These are phyloP conservation scores for Ramalina peruviana DNA, from an alignment of 495 filamentous ascomycete genomes.

Conservation along the genomic window DNA sequence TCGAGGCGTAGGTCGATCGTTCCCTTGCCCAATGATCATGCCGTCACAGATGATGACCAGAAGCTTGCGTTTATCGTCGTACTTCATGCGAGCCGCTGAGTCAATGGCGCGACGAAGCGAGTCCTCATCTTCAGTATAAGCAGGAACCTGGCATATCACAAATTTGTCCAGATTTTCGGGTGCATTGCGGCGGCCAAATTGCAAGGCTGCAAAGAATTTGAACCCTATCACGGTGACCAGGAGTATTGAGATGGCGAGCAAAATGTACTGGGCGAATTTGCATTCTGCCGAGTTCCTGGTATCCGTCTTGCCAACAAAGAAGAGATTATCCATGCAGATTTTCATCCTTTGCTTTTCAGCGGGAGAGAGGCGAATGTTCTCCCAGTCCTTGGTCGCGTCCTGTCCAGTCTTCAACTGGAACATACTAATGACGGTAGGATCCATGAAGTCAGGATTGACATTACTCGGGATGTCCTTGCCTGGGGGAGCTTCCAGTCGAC, in stretches of 20 bases:
- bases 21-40: slow-evolving; percentile 99
- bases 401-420: slow-evolving; percentile 62
- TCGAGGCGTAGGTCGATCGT: slow-evolving; percentile 85
- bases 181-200: slow-evolving; percentile 80
- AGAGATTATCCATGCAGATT: slow-evolving; percentile 83
- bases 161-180: slow-evolving; percentile 98
- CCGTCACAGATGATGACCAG: slow-evolving; percentile 90
- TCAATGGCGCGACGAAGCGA: slow-evolving; percentile 93
- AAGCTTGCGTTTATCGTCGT: slow-evolving; percentile 97
- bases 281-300: slow-evolving; percentile 79
- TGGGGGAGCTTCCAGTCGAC: slow-evolving; percentile 38
- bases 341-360: slow-evolving; percentile 52
- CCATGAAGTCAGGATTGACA: slow-evolving; percentile 72
- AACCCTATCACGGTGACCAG: slow-evolving; percentile 72
- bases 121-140: slow-evolving; percentile 97
- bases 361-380: slow-evolving; percentile 43
- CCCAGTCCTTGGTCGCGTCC: slow-evolving; percentile 77
- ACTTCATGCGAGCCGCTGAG: slow-evolving; percentile 87
- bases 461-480: slow-evolving; percentile 34
- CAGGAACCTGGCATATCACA: slow-evolving; percentile 92
- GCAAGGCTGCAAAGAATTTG: slow-evolving; percentile 93
- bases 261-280: slow-evolving; percentile 78
- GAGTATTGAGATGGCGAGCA: slow-evolving; percentile 78
- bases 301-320: slow-evolving; percentile 86
- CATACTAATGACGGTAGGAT: slow-evolving; percentile 52